phyloP scores from a whole-genome alignment of 2,329 filamentous ascomycete genomes.

The Helotiales sp. region DNA sequence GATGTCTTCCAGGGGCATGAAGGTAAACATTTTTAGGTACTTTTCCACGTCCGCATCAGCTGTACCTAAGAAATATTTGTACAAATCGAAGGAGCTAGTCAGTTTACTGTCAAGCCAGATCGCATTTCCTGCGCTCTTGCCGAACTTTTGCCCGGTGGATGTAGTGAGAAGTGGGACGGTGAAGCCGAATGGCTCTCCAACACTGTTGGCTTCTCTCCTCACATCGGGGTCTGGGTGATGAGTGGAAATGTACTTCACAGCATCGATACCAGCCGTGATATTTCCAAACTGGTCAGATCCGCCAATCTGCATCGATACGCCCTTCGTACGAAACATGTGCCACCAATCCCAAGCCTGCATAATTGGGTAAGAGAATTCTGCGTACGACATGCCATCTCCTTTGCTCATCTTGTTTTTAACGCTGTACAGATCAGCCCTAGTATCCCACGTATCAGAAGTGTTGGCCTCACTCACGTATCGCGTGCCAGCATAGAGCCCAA shows the following conservation, averaged over 20 bases:
- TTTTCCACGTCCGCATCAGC: slow-evolving; percentile 79
- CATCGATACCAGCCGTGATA: slow-evolving; percentile 86
- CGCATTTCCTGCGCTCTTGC: slow-evolving; percentile 92
- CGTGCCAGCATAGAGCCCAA: slow-evolving; percentile 85
- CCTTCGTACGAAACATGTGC: slow-evolving; percentile 70
- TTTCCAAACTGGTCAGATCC: slow-evolving; percentile 97
- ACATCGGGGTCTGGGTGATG: slow-evolving; percentile 50
- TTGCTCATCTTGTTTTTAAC: slow-evolving; percentile 82
- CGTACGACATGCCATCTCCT: slow-evolving; percentile 89
- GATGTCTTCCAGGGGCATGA: slow-evolving; percentile 74
- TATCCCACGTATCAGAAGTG: neutral
- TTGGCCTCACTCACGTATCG: slow-evolving; percentile 67
- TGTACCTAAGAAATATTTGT: slow-evolving; percentile 84
- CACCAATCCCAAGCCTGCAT: slow-evolving; percentile 98
- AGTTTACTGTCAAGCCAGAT: slow-evolving; percentile 85
- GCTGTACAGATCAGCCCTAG: slow-evolving; percentile 23
- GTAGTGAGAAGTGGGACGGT: slow-evolving; percentile 90
- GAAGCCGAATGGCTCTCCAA: slow-evolving; percentile 68
- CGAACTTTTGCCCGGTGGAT: slow-evolving; percentile 83
- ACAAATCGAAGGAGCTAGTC: slow-evolving; percentile 83
- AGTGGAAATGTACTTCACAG: slow-evolving; percentile 72
- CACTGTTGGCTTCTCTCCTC: slow-evolving; percentile 42
- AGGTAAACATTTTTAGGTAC: slow-evolving; percentile 88
- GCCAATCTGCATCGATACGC: slow-evolving; percentile 84
- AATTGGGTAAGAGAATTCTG: slow-evolving; percentile 90